Conservation (phyloP, 371 early-diverging fungal genomes). For the Coemansia sp. region DNA sequence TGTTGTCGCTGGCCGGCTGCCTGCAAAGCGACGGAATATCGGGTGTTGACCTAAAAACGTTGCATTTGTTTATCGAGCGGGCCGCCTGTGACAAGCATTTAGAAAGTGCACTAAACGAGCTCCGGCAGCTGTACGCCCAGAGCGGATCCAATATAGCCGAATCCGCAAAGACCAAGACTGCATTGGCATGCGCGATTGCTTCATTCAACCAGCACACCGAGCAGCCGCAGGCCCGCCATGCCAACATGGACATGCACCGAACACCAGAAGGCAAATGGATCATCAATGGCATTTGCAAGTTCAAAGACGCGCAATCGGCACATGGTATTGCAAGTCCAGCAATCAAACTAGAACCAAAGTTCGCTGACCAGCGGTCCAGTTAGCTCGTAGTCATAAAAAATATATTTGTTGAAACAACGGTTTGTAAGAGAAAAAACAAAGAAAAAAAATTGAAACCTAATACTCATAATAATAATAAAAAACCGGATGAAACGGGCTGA, state of each 20-base stretch:
- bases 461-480: too few relatives aligned
- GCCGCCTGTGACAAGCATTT: neutral
- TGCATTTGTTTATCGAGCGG: neutral
- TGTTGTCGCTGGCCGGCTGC: conserved; percentile 21
- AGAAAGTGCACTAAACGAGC: neutral
- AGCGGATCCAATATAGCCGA: too few relatives aligned
- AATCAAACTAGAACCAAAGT: too few relatives aligned
- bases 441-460: too few relatives aligned
- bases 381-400: too few relatives aligned
- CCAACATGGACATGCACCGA: conserved; percentile 1
- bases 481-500: too few relatives aligned
- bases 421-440: too few relatives aligned
- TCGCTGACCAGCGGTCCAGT: too few relatives aligned
- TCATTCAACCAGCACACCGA: neutral
- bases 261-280: conserved; percentile 12
- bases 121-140: neutral
- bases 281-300: neutral
- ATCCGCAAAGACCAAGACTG: neutral
- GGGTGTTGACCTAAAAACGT: neutral
- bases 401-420: too few relatives aligned
- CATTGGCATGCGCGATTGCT: neutral
- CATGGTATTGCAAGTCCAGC: too few relatives aligned
- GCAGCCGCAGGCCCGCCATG: conserved; percentile 15
- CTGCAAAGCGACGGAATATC: conserved; percentile 14
- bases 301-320: conserved; percentile 2